Evolutionary conservation across 345 rosid genomes (phyloP).

Genomic region (Populus alba): DNA sequence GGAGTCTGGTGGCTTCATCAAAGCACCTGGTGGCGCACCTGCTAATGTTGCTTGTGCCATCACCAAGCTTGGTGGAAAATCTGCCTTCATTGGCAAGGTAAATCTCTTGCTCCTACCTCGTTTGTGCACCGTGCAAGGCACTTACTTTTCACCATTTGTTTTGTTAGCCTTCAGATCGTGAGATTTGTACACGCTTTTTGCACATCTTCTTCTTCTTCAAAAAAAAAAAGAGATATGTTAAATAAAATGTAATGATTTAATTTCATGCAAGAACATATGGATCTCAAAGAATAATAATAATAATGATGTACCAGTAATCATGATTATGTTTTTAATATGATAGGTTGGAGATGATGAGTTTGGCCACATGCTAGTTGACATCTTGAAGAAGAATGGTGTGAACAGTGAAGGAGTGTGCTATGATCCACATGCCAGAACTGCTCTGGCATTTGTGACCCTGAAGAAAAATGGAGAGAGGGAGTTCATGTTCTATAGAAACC

Average conservation of each 20-base stretch:
- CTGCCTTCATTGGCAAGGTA: constrained; percentile 71
- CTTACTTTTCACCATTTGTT: too few species aligned
- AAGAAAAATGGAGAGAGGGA: constrained; percentile 63
- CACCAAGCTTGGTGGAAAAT: constrained; percentile 57
- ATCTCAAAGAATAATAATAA: too few species aligned
- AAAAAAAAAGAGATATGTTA: too few species aligned
- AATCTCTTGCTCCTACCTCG: too few species aligned
- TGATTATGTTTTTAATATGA: neutral
- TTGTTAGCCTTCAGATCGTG: too few species aligned
- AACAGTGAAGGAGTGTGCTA: constrained; percentile 55
- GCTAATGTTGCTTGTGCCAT: constrained; percentile 83
- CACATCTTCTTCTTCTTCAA: too few species aligned
- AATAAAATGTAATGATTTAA: too few species aligned
- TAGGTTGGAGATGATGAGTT: constrained; percentile 76
- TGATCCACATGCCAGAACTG: constrained; percentile 60
- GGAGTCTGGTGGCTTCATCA: constrained; percentile 56
- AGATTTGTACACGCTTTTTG: too few species aligned
- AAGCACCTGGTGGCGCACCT: constrained; percentile 79
- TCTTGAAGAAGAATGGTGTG: constrained; percentile 55
- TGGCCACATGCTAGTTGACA: constrained; percentile 63
- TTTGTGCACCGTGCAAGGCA: too few species aligned
- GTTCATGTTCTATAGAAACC: constrained; percentile 71
- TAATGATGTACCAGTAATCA: too few species aligned
- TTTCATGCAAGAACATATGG: too few species aligned
- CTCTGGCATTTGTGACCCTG: constrained; percentile 64